phyloP scores from a whole-genome alignment of 768 basidiomycete genomes.

The Phanerodontia chrysosporium region DNA sequence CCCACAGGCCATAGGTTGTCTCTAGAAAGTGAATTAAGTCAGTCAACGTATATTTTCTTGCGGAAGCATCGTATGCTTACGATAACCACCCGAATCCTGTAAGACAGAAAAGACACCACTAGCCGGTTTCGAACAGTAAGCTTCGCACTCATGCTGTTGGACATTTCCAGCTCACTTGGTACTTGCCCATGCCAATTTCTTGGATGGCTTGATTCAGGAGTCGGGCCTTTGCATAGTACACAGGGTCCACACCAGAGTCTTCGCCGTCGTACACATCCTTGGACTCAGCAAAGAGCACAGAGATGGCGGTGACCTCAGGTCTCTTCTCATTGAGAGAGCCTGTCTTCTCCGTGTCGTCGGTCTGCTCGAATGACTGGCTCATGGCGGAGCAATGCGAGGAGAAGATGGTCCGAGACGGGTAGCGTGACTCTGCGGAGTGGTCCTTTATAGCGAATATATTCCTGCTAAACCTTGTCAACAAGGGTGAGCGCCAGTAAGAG shows the following conservation, averaged over 20 bases:
- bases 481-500: too few relatives aligned
- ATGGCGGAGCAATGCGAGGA: neutral
- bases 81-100: constrained; percentile 75
- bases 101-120: constrained; percentile 63
- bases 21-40: constrained; percentile 29
- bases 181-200: constrained; percentile 54
- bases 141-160: neutral
- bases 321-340: neutral
- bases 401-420: neutral
- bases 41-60: too few relatives aligned
- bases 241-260: constrained; percentile 34
- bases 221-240: constrained; percentile 46
- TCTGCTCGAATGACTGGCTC: neutral
- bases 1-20: constrained; percentile 69
- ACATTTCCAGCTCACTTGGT: too few relatives aligned
- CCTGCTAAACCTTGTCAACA: neutral
- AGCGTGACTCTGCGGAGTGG: neutral
- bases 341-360: neutral
- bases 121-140: neutral
- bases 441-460: neutral
- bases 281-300: constrained; percentile 6
- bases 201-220: constrained; percentile 44
- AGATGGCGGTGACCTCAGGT: neutral
- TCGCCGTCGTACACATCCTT: constrained; percentile 31
- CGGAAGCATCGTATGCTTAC: constrained; percentile 35